Base-by-base conservation (phyloP, 305 asterid genomes). In the Withania somnifera region DNA sequence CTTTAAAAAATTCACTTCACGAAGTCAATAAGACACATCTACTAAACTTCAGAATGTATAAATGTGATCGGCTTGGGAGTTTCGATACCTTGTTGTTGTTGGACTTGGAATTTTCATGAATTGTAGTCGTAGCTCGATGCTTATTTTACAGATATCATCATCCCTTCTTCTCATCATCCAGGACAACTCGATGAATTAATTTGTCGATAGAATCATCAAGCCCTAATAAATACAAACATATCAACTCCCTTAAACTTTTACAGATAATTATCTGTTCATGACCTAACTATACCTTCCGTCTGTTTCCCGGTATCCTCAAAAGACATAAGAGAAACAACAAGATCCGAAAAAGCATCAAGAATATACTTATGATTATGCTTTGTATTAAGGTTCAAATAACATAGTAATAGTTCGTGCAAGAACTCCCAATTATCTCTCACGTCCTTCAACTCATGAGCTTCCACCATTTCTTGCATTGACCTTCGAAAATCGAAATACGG, bases 381-480 rank as follows among this genome's bases (percentile, higher is more conserved):
- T 24, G 95, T 93, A 81, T 94, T 94, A n/a, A 92, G 78, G 19
- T 90, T 77, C 7, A 94, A 85, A 71, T 92, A 94, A 75, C 96
- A 90, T 69, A 89, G 24, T 14, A 94, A 90, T 45, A 94, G 92
- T 84, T 92, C 96, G 77, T 88, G 92, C 87, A 94, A 83, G 38
- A 87, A 89, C 1, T 89, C 95, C 97, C 93, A 90, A 53, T 89
- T 82, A 7, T 77, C 87, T 77, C 81, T 82, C 24, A 63, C 87
- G 54, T 89, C 90, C 7, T 51, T 86, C 11, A 83, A 19, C 36
- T 80, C 89, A 6, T 87, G 88, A 0, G 92, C 92, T 56, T 91
- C 94, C 40, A 92, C 91, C 98, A 94, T 94, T 83, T 94, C 98
- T 57, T 90, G 81, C 97, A 94, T 92, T 26, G 98, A 94, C 66